A percentile compares a stretch with the other conserved stretches of the same genome.
Evolutionary conservation across 1,284 basidiomycete species (phyloP).

Genomic region (Rhodotorula sp.): DNA sequence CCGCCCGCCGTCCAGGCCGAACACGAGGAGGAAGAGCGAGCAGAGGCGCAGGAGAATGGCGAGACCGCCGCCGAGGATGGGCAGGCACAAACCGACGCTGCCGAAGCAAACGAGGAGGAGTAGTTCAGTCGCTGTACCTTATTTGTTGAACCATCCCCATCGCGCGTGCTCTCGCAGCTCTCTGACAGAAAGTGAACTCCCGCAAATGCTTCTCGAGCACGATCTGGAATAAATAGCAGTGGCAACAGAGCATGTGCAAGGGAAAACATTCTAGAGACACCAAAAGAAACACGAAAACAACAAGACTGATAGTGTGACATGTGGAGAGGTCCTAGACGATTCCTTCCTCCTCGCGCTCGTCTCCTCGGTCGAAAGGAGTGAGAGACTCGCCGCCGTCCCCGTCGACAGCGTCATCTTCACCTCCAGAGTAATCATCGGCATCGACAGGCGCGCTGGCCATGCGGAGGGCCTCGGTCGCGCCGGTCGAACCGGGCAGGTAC

Average conservation of each 20-base stretch:
- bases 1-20: conserved; percentile 6
- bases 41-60: neutral
- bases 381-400: neutral
- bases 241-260: conserved; percentile 1
- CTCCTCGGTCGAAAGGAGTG: neutral
- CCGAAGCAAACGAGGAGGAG: neutral
- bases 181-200: no score
- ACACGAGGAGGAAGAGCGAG: conserved; percentile 9
- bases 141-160: no score
- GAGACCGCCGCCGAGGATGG: neutral
- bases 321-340: neutral
- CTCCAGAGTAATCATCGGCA: conserved; percentile 5
- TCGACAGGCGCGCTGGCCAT: conserved; percentile 18
- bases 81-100: neutral
- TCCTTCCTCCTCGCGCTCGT: conserved; percentile 7
- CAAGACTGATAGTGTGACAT: neutral
- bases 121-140: neutral
- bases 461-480: conserved; percentile 2
- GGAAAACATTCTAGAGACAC: neutral
- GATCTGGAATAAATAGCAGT: neutral
- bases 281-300: neutral
- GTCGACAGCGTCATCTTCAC: conserved; percentile 3
- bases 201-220: neutral
- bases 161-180: no score
- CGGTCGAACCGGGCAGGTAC: conserved; percentile 13